phyloP scores from a whole-genome alignment of 2,329 filamentous ascomycete species.

The Lithohypha guttulata region DNA sequence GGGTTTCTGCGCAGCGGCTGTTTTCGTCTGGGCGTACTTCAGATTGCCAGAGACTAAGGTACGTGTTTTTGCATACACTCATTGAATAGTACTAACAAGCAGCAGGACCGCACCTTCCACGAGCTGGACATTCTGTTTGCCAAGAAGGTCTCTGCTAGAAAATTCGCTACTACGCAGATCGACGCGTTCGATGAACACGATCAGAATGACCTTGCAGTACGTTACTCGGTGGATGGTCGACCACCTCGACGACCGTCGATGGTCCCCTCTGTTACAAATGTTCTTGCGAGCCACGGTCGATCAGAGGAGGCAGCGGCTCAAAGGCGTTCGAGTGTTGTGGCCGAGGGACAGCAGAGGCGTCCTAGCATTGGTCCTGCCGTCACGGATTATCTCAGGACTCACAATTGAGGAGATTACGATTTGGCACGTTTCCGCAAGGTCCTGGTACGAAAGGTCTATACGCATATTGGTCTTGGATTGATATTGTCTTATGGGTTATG shows the following conservation, averaged over 20 bases:
- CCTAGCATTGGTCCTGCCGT: conserved; percentile 10
- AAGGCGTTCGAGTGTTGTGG: background rate
- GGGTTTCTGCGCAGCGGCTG: conserved; percentile 20
- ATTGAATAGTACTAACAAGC: too few species aligned
- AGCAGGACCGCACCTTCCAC: conserved; percentile 14
- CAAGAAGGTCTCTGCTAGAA: conserved; percentile 12
- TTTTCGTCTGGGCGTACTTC: conserved; percentile 25
- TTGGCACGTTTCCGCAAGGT: too few species aligned
- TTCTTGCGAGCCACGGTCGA: conserved; percentile 9
- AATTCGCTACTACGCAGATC: conserved; percentile 15
- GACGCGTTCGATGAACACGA: conserved; percentile 11
- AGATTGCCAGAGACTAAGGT: conserved; percentile 26
- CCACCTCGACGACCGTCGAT: conserved; percentile 8
- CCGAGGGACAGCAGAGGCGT: background rate
- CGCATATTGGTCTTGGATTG: too few species aligned
- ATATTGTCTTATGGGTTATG: too few species aligned
- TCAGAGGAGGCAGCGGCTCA: conserved; percentile 12
- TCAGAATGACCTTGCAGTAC: conserved; percentile 9
- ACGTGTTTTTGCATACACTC: too few species aligned
- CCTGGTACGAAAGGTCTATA: too few species aligned
- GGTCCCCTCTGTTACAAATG: conserved; percentile 10
- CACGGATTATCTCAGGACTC: conserved; percentile 11
- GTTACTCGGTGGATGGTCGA: conserved; percentile 9
- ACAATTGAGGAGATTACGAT: too few species aligned
- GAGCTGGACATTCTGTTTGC: conserved; percentile 18